Evolutionary conservation across 2,329 filamentous ascomycete genomes (phyloP), one percentile per base, ranked within the genome.

Genomic region (Curvularia lunata): DNA sequence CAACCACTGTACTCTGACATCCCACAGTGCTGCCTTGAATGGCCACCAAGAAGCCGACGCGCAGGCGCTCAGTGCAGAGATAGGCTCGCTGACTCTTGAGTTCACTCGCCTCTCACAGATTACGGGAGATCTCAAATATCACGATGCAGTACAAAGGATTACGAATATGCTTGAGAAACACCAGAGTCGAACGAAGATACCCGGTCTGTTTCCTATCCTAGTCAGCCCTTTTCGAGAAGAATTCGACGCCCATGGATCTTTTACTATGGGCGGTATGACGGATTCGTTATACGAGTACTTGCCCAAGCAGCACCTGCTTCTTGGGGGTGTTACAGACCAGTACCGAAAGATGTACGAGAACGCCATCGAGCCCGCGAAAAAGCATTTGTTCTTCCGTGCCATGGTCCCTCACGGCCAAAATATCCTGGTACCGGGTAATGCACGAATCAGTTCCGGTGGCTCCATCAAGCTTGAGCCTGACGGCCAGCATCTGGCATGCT

Each of bases 351-450:
- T 96, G 77, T 92, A 96, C 72, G 82, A 88, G 56, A 85, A 85
- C 55, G 84, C 87, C 4, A 84, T 88, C 28, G 85, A 88, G 5
- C 86, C 86, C 0, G 85, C 89, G 34, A 89, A 90, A 64, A 83
- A 91, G 63, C 84, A 90, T 74, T 82, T 96, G 9, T 85, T 96
- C 56, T 96, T 86, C 77, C 85, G 89, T 5, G 92, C 92, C 0
- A 89, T 95, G 86, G 84, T 87, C 19, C 84, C 86, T 6, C 80
- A 83, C 6, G 81, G 85, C 52, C 85, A 85, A 50, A 86, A 94
- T 58, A 85, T 95, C n/a, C 82, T 95, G 7, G 86, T 95, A 59
- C 86, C 90, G 0, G 89, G 89, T 23, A 87, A 86, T 5, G 71
- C 69, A 4, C 62, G 73, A 1, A 70, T 70, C 2, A 79, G 72